Base-by-base conservation (phyloP, 176 grass and related monocot genomes). In the Oryza brachyantha region DNA sequence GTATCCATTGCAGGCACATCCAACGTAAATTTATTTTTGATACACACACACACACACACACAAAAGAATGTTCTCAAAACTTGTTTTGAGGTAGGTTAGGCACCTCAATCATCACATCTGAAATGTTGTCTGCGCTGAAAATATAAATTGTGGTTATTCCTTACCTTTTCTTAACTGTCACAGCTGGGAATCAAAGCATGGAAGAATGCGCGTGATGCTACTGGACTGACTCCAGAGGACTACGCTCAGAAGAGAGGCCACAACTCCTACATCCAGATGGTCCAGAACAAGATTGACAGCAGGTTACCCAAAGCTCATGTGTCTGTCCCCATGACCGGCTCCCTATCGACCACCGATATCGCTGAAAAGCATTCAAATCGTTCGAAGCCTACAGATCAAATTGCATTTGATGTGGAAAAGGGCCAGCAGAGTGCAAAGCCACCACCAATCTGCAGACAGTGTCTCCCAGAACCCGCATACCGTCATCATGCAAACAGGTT, bases 171-270 rank as follows among this genome's bases (percentile, higher is more conserved):
- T 32, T 84, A 32, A 52, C 62, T 85, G 11, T 58, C 3, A 55
- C 89, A 98, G 89, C 28, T 84, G 26, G 95, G 95, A 75, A 83
- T 92, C 41, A 94, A 80, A 64, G 74, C 83, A 8, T 98, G 95
- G 95, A 90, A 84, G 55, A 92, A 55, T 76, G 80, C 73, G 19
- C 87, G 80, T 9, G 95, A 93, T 29, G 32, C 37, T 26, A 76
- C 65, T 52, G 87, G 87, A 40, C 84, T 84, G 67, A 92, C 95
- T 76, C 95, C 95, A 10, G 89, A 90, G 81, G 92, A 94, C 24
- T 94, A 88, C 28, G 95, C 95, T 60, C 16, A 42, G 28, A 48
- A 79, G 42, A 89, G 64, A 69, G 95, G 68, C 3, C 85, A 94
- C 57, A 7, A 57, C 70, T 89, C 89, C 38, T 94, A 98, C 70